A percentile compares a stretch with the other conserved stretches of the same genome.
phyloP scores from a whole-genome alignment of 352 stramenopile genomes.

The Thraustotheca clavata region DNA sequence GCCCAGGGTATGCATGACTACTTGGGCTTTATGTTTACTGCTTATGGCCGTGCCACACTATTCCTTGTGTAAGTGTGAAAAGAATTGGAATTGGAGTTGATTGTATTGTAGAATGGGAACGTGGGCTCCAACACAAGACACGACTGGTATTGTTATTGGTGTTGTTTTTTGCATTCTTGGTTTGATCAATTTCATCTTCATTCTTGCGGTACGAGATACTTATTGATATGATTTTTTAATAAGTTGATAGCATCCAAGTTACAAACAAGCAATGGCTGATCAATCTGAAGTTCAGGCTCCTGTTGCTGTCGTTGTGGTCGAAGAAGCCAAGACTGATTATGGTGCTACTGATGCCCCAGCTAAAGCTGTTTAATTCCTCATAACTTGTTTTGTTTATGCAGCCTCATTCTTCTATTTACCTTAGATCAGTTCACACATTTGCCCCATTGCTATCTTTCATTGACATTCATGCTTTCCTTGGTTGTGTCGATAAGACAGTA shows the following conservation, averaged over 20 bases:
- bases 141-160: constrained; percentile 1
- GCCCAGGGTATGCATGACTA: constrained; percentile 11
- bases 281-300: background rate
- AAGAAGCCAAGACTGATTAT: background rate
- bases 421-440: too few relatives aligned
- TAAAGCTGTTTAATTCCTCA: background rate
- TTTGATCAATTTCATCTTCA: constrained; percentile 13
- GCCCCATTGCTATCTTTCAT: too few relatives aligned
- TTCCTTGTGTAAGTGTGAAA: constrained; percentile 12
- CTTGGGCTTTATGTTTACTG: constrained; percentile 20
- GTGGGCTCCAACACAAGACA: constrained; percentile 13
- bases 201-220: constrained; percentile 6
- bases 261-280: constrained; percentile 9
- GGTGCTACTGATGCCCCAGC: background rate
- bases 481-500: too few relatives aligned
- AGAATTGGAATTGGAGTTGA: background rate
- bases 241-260: background rate
- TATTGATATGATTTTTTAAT: background rate
- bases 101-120: constrained; percentile 9
- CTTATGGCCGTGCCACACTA: constrained; percentile 1
- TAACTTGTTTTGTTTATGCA: background rate
- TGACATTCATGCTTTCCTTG: too few relatives aligned
- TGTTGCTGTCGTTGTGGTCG: background rate
- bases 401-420: too few relatives aligned
- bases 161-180: constrained; percentile 6